These are phyloP conservation scores for Haematococcus lacustris DNA, from an alignment of 139 green algal species.

Conservation along the genomic window DNA sequence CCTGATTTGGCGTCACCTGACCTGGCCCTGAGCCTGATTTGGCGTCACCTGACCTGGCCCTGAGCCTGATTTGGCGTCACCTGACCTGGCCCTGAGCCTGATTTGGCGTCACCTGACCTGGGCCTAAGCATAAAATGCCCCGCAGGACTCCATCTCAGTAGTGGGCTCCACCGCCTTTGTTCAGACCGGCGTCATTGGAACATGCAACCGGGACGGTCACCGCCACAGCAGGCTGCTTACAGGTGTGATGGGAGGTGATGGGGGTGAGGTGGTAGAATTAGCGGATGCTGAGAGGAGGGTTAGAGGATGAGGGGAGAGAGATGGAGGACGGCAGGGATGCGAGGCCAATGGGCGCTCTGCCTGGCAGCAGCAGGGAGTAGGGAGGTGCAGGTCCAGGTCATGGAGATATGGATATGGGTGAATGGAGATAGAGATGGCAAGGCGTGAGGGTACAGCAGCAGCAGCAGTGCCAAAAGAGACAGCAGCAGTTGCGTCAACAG, in stretches of 20 bases:
- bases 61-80: no score
- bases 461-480: no score
- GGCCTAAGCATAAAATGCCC: no score
- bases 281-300: neutral
- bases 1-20: no score
- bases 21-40: no score
- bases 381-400: neutral
- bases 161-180: slow-evolving; percentile 65
- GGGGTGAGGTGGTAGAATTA: neutral
- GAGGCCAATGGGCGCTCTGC: no score
- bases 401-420: neutral
- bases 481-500: no score
- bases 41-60: no score
- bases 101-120: no score
- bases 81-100: no score
- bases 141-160: slow-evolving; percentile 47
- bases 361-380: neutral
- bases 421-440: neutral
- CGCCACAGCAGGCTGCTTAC: slow-evolving; percentile 9
- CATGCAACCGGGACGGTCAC: slow-evolving; percentile 65
- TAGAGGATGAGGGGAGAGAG: neutral
- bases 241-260: neutral
- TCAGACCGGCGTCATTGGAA: slow-evolving; percentile 75
- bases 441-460: no score
- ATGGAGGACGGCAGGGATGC: no score